Base-by-base conservation (phyloP, 371 early-diverging fungal genomes). In the Mucor piriformis region DNA sequence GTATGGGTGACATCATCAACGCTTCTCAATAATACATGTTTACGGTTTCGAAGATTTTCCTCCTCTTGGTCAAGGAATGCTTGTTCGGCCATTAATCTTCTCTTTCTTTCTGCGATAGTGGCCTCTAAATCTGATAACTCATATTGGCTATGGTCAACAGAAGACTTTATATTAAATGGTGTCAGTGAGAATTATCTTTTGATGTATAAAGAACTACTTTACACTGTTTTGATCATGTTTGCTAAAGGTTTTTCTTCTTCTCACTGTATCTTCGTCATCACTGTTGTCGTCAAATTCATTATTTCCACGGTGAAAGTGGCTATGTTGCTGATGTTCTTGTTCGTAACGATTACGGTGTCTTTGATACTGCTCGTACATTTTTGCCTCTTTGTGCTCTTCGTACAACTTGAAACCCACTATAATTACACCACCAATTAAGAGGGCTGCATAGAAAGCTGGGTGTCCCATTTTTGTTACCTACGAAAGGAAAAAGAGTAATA, bases 61-160 rank as follows among this genome's bases (percentile, higher is more conserved):
- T 70, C 71, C 25, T 58, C 63, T 50, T 62, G 50, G 16, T 67
- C 65, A 43, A 73, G 54, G 32, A 59, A 47, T 16, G 57, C 62
- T 46, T 59, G 59, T 59, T 73, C 69, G 32, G 38, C 54, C 56
- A 46, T 50, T 16, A 73, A 38, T 29, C 32, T 50, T n/a, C 49
- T 38, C 24, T 61, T 63, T 38, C 69, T 47, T 43, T 68, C 63
- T 12, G 53, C 24, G 27, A 74, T 58, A 11, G 44, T 46, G 8
- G 49, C 43, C 52, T 67, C 68, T 29, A 74, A 59, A 18, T 64
- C 64, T 16, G 59, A 11, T 6, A 74, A 43, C 20, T 71, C 74
- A 34, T 65, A 58, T 12, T 74, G 46, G n/a, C 51, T 32, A 34
- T 37, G 16, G 11, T 50, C 57, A 51, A 16, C 6, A 29, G 27